Conservation (phyloP, 2,329 filamentous ascomycete species). For the Drechmeria coniospora region DNA sequence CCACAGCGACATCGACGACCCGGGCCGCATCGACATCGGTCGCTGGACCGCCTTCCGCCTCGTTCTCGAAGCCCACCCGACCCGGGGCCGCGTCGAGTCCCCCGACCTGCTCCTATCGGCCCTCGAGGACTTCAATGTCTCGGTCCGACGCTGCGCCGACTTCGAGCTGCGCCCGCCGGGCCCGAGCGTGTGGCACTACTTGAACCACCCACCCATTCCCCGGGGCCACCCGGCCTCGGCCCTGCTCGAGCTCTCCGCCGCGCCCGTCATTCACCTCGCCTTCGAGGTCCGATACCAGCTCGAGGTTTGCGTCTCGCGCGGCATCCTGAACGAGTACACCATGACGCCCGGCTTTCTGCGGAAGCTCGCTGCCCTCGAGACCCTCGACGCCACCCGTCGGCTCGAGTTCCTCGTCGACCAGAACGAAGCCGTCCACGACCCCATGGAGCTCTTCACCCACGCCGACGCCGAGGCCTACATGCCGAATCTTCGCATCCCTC, state of each 20-base stretch:
- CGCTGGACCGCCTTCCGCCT: constrained; percentile 41
- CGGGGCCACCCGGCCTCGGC: constrained; percentile 11
- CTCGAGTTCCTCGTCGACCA: constrained; percentile 61
- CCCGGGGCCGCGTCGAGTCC: constrained; percentile 9
- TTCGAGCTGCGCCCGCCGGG: constrained; percentile 22
- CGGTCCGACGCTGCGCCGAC: constrained; percentile 22
- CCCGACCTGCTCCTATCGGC: constrained; percentile 32
- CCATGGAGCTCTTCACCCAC: constrained; percentile 55
- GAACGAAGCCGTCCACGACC: constrained; percentile 46
- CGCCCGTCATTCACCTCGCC: constrained; percentile 26
- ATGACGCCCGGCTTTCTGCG: constrained; percentile 53
- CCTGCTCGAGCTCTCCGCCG: constrained; percentile 10
- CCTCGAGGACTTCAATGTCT: constrained; percentile 60
- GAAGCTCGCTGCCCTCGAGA: constrained; percentile 32
- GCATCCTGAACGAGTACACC: constrained; percentile 60
- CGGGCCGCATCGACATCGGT: constrained; percentile 32
- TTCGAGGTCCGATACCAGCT: constrained; percentile 78
- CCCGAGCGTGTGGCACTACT: constrained; percentile 14
- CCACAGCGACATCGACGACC: constrained; percentile 17
- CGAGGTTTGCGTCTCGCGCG: constrained; percentile 80
- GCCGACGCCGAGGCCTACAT: constrained; percentile 31
- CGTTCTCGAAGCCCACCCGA: constrained; percentile 15
- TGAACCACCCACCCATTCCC: constrained; percentile 11
- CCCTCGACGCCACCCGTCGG: constrained; percentile 42
- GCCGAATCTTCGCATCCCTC: constrained; percentile 39